Base-by-base conservation (phyloP, 805 yeast genomes). In the Ogataea angusta region DNA sequence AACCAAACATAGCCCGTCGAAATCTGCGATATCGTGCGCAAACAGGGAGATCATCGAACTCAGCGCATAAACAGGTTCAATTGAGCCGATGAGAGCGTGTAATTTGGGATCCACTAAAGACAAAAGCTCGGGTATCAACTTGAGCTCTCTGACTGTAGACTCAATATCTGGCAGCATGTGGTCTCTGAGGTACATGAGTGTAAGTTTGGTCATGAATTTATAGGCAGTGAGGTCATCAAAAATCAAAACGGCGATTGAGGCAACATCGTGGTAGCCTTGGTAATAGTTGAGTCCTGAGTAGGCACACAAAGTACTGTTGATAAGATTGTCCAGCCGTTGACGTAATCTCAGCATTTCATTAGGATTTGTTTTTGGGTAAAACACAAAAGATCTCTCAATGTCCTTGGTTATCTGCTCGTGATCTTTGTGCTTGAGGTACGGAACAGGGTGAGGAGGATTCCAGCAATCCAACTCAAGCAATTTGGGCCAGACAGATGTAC, bases 241-340 rank as follows among this genome's bases (percentile, higher is more conserved):
- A 1, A 82, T 75, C 13, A 82, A 56, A 4, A 85, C 63, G 6
- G 85, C 67, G 4, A 85, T 72, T 26, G 85, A 72, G 1, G 87
- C 89, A 15, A 93, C 68, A 53, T 93, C 98, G 61, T 91, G 98
- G 60, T 75, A 87, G 0, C 99, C 99, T 63, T 91, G 99, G 60
- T 89, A 91, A 61, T 91, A 91, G 43, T 77, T 69, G 30, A 90
- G 65, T 3, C 61, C 53, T 0, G 90, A 90, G 49, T 81, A 66
- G 12, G 68, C 70, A 28, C 87, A 63, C 10, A 93, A 66, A 2
- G 88, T 67, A 14, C 67, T 66, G 10, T 74, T 60, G 3, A 87
- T 72, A 10, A 82, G 47, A 5, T 58, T 58, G 17, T 54, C 57
- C 36, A 82, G 63, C 34, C 70, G 56, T 18, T 56, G 55, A 43